phyloP scores from a whole-genome alignment of 176 grass and related monocot genomes.

The Triticum monococcum region DNA sequence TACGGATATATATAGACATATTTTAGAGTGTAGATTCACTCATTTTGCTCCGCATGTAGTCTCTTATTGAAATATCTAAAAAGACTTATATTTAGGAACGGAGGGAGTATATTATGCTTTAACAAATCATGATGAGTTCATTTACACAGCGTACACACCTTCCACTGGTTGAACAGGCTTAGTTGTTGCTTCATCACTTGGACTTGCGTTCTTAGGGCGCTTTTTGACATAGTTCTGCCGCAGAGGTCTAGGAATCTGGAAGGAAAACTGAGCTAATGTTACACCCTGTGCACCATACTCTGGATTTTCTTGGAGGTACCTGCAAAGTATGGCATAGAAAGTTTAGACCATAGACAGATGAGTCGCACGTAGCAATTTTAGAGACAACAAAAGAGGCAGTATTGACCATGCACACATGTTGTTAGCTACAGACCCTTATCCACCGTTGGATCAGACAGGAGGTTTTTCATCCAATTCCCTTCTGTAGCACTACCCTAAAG shows the following conservation, averaged over 20 bases:
- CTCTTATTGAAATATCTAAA: no score
- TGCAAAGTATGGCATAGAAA: slow-evolving; percentile 35
- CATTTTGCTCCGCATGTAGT: no score
- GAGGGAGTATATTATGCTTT: neutral
- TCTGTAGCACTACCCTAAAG: neutral
- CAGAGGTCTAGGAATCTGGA: slow-evolving; percentile 76
- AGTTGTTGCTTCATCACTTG: slow-evolving; percentile 37
- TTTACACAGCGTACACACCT: slow-evolving; percentile 34
- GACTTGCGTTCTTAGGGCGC: slow-evolving; percentile 35
- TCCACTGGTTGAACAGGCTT: slow-evolving; percentile 50
- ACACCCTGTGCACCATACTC: slow-evolving; percentile 54
- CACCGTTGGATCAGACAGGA: neutral
- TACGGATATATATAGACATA: no score
- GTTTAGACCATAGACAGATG: slow-evolving; percentile 7
- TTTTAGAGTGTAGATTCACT: no score
- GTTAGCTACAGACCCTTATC: neutral
- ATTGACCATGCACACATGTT: neutral
- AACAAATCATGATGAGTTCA: slow-evolving; percentile 1
- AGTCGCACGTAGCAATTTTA: slow-evolving; percentile 20
- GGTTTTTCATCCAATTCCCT: neutral
- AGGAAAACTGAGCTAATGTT: slow-evolving; percentile 67
- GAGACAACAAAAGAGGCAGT: neutral
- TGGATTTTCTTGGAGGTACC: slow-evolving; percentile 64
- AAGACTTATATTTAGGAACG: no score
- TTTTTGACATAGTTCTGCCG: slow-evolving; percentile 74